Conservation (phyloP, 1,139 yeast genomes). For the Scheffersomyces segobiensis region DNA sequence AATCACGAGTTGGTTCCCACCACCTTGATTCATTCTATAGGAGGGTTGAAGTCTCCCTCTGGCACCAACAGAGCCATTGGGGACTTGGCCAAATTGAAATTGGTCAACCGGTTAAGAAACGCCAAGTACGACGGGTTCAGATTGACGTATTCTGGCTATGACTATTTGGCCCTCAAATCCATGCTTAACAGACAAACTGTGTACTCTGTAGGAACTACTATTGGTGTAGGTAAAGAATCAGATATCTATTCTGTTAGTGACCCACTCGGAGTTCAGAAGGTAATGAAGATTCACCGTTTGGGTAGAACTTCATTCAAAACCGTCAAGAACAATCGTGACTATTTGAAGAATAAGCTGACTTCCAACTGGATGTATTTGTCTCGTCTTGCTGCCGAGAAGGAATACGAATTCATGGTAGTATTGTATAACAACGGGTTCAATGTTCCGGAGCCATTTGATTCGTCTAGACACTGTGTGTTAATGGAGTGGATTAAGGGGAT, state of each 20-base stretch:
- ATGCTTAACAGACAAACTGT: conserved; percentile 73
- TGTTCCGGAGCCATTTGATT: conserved; percentile 88
- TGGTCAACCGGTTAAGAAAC: conserved; percentile 77
- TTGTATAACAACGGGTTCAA: conserved; percentile 72
- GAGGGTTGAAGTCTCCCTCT: conserved; percentile 74
- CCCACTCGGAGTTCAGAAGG: conserved; percentile 61
- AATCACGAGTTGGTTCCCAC: conserved; percentile 97
- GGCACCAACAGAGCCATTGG: conserved; percentile 79
- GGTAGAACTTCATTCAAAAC: conserved; percentile 93
- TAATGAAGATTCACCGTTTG: conserved; percentile 84
- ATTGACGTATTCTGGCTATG: conserved; percentile 85
- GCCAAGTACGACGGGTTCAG: conserved; percentile 92
- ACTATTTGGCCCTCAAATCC: conserved; percentile 83
- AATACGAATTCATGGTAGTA: conserved; percentile 81
- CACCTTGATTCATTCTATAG: conserved; percentile 72
- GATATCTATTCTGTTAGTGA: conserved; percentile 90
- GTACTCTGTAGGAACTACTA: conserved; percentile 79
- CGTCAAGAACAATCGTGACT: conserved; percentile 92
- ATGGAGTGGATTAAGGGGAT: conserved; percentile 90
- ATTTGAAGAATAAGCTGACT: conserved; percentile 65
- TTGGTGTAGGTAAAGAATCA: conserved; percentile 97
- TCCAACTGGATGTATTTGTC: conserved; percentile 93
- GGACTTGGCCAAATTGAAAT: conserved; percentile 82
- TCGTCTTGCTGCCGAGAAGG: conserved; percentile 87
- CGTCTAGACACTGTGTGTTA: conserved; percentile 86